Base-by-base conservation (phyloP, 345 rosid species). In the Melaleuca alternifolia region DNA sequence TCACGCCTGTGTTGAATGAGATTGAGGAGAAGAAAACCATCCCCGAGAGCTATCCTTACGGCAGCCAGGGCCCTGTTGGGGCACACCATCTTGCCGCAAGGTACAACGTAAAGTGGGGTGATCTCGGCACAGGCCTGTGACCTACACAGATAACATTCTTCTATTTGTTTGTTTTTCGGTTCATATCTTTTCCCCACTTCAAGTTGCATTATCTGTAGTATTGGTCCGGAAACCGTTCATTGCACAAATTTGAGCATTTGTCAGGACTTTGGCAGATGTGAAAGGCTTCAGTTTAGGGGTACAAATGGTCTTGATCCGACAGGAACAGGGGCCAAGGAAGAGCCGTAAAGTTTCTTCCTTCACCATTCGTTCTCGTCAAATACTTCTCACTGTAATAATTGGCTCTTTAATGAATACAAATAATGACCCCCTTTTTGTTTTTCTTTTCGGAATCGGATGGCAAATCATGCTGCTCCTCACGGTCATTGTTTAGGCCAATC, bases 11-110 rank as follows among this genome's bases (percentile, higher is more conserved):
- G 88, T 90, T 97, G 75, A 93, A 92, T 85, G 98, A 96, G 91
- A 87, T 95, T 53, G 98, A 97, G 86, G 96, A 92, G 92, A 96
- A 93, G 87, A 93, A 91, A 90, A 91, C 91, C 18, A 85, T 89
- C 30, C 99, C 99, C 0, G 98, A 97, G 88, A 92, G 91, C 91
- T 96, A 97, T 85, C 98, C 98, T 41, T 96, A 94, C 10, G 96
- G 99, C 28, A 96, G 99, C 85, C 95, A 96, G 56, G 99, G 99
- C 82, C 98, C 99, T 33, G 97, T 96, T 1, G 96, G 96, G 61
- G 99, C 98, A 87, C 99, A 94, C 89, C 93, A 95, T 89, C 98
- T 97, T 59, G 96, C 98, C 7, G 98, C 98, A 51, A 94, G 92
- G 89, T 91, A 97, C 91, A 95, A 94, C 15, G 95, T 97, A 50